phyloP scores from a whole-genome alignment of 306 rosid genomes.

The Prunus dulcis region DNA sequence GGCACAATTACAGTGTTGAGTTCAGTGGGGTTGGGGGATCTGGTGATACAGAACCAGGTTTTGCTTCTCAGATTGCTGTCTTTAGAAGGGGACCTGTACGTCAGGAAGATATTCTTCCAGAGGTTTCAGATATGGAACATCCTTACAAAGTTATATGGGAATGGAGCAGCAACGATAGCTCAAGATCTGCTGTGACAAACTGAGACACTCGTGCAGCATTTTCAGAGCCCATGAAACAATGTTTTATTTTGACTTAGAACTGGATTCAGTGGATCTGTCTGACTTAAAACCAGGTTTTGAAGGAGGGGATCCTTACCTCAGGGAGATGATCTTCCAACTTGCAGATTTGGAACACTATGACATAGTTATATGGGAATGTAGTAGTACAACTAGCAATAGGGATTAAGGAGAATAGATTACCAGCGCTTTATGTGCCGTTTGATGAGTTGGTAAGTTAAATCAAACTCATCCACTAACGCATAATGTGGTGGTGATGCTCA shows the following conservation, averaged over 20 bases:
- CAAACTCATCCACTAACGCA: background rate
- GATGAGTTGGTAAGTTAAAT: background rate
- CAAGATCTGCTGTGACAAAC: slow-evolving; percentile 3
- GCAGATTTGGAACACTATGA: slow-evolving; percentile 29
- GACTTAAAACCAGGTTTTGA: slow-evolving; percentile 66
- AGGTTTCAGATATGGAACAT: slow-evolving; percentile 27
- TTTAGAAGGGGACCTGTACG: slow-evolving; percentile 45
- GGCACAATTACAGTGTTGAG: slow-evolving; percentile 71
- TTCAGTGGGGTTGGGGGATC: slow-evolving; percentile 92
- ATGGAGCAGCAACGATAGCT: slow-evolving; percentile 41
- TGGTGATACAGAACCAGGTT: slow-evolving; percentile 80
- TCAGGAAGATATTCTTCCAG: slow-evolving; percentile 18
- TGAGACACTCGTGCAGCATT: background rate
- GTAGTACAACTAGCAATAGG: background rate
- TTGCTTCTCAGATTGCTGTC: slow-evolving; percentile 97
- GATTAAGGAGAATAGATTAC: background rate
- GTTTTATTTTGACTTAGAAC: background rate
- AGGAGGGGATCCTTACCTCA: slow-evolving; percentile 28
- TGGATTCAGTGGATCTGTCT: slow-evolving; percentile 60
- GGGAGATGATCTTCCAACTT: slow-evolving; percentile 12
- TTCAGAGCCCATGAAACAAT: background rate
- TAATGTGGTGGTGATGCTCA: background rate
- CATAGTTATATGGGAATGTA: background rate
- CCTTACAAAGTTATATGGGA: slow-evolving; percentile 59
- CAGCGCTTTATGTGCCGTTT: background rate